Conservation (phyloP, 2,329 filamentous ascomycete genomes). For the Aspergillus sp. region DNA sequence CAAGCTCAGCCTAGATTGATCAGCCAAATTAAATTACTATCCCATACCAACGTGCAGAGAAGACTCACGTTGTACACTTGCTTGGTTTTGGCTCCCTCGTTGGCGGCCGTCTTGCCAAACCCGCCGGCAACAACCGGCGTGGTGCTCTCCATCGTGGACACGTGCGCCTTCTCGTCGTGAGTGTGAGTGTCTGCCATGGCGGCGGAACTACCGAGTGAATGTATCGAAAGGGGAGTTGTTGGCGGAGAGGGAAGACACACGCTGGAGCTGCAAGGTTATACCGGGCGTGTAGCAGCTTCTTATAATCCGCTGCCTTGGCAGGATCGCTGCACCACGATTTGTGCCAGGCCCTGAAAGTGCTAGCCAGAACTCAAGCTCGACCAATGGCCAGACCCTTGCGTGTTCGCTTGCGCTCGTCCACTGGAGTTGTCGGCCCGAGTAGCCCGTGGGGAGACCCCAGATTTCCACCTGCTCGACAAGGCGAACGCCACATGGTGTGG, state of each 20-base stretch:
- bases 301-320: background rate
- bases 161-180: background rate
- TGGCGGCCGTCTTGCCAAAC: conserved; percentile 20
- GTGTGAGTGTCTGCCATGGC: background rate
- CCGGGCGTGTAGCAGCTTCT: background rate
- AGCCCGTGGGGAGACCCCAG: background rate
- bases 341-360: background rate
- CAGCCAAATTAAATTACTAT: no score
- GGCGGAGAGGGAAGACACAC: background rate
- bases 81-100: conserved; percentile 39
- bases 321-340: background rate
- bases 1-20: conserved; percentile 46
- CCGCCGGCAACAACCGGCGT: conserved; percentile 3
- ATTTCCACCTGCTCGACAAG: background rate
- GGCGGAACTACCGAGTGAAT: background rate
- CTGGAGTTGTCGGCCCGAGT: background rate
- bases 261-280: background rate
- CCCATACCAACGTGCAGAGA: background rate
- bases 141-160: background rate
- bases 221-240: background rate
- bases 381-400: background rate
- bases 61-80: conserved; percentile 41
- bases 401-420: background rate
- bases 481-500: background rate
- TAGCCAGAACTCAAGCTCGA: background rate